Base-by-base conservation (phyloP, 2,329 filamentous ascomycete genomes). In the Mycosphaerella arachidis region DNA sequence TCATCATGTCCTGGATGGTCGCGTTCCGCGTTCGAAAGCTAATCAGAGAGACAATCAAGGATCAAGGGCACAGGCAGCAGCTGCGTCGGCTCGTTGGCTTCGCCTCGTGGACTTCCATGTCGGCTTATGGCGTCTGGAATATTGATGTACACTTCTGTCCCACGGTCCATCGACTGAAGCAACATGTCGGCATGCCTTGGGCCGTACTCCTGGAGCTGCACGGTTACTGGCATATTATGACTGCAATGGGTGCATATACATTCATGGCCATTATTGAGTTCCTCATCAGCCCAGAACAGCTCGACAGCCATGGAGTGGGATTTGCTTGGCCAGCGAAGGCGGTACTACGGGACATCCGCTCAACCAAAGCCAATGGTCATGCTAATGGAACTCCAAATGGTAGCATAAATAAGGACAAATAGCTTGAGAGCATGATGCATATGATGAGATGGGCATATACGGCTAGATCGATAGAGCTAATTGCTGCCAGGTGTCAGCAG, bases 191-290 rank as follows among this genome's bases (percentile, higher is more conserved):
- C 12, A 79, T 93, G 67, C 91, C 91, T 0, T 93, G 89, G 89
- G 88, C 89, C 0, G 79, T 92, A 16, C 62, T 93, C 4, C 79
- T 94, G 1, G 86, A 89, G 68, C 84, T 86, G 1, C 86, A 89
- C 73, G 86, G 86, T 6, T 89, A 85, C 84, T 89, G 86, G 86
- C 90, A 93, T 75, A 71, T 92, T 40, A 86, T 93, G 82, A 94
- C 91, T 0, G 90, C 66, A 1, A 57, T 68, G 3, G 48, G 61
- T 8, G 55, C 65, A 1, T 70, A 69, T 51, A 64, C 60, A 1
- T 69, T 68, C 54, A 68, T 69, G 67, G 66, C 66, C 1, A 55
- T 70, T 10, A 64, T 70, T 30, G 68, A 70, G 55, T 66, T 66
- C 43, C 46, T 70, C 8, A 59, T 64, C 6, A 58, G 46, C 46